Conservation (phyloP, 2,329 filamentous ascomycete species). For the Exutisphaerella laricina region DNA sequence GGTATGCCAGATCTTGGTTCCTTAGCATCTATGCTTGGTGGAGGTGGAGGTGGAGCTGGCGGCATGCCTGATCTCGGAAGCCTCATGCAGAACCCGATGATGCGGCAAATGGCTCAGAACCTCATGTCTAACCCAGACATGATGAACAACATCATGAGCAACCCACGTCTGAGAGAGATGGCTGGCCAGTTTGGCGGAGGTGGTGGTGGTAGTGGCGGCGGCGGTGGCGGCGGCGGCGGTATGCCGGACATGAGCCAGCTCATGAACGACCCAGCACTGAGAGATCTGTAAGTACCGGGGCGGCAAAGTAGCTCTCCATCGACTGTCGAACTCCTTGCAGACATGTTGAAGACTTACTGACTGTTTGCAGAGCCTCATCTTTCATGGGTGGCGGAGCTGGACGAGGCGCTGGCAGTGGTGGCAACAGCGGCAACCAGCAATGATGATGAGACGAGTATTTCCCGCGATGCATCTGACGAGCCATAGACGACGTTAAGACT, state of each 20-base stretch:
- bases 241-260: constrained; percentile 81
- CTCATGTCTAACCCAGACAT: constrained; percentile 90
- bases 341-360: constrained; percentile 15
- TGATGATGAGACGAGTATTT: not conserved
- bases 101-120: constrained; percentile 93
- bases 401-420: constrained; percentile 21
- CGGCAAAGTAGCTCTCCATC: too few relatives aligned
- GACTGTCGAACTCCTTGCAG: too few relatives aligned
- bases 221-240: constrained; percentile 56
- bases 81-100: constrained; percentile 98
- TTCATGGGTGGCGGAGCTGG: constrained; percentile 58
- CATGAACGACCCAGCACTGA: constrained; percentile 89
- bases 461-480: not conserved
- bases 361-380: constrained; percentile 45
- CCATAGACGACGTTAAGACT: constrained; percentile 4
- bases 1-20: constrained; percentile 41
- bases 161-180: constrained; percentile 84
- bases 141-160: constrained; percentile 89
- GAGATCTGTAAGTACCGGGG: constrained; percentile 93
- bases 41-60: constrained; percentile 58
- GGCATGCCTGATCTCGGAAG: constrained; percentile 83
- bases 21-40: constrained; percentile 48
- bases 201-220: constrained; percentile 43
- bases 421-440: constrained; percentile 15
- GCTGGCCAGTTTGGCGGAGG: constrained; percentile 66